Conservation (phyloP, 441 rosid genomes). For the Euphorbia schlechtendalii region DNA sequence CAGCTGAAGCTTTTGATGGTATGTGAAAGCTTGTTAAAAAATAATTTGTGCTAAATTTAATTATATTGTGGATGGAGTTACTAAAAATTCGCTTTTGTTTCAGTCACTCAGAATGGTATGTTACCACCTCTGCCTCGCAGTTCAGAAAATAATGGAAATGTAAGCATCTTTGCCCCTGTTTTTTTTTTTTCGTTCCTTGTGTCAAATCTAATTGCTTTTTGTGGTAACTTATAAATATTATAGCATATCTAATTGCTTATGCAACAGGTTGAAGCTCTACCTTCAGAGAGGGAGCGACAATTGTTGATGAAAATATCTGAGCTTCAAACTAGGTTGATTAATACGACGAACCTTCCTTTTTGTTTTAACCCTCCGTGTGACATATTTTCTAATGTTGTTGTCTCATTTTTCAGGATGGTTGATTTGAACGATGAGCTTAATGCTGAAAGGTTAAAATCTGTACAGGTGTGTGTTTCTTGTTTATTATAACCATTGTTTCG, state of each 20-base stretch:
- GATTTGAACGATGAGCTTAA: slow-evolving; percentile 67
- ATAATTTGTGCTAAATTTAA: slow-evolving; percentile 6
- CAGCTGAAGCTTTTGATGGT: slow-evolving; percentile 61
- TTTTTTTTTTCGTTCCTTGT: not conserved
- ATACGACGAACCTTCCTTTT: slow-evolving; percentile 8
- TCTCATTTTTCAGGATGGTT: slow-evolving; percentile 51
- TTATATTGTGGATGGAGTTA: not conserved
- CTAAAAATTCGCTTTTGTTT: slow-evolving; percentile 20
- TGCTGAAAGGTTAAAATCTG: slow-evolving; percentile 59
- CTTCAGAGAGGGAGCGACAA: slow-evolving; percentile 74
- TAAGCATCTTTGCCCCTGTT: slow-evolving; percentile 30
- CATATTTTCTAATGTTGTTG: slow-evolving; percentile 8
- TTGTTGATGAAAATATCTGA: slow-evolving; percentile 59
- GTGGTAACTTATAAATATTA: not conserved
- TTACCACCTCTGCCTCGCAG: slow-evolving; percentile 67
- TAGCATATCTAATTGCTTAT: slow-evolving; percentile 19
- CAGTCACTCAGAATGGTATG: slow-evolving; percentile 80
- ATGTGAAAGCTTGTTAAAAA: slow-evolving; percentile 23
- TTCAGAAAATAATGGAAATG: slow-evolving; percentile 72
- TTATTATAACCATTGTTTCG: not conserved
- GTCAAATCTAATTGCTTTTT: not conserved
- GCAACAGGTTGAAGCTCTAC: slow-evolving; percentile 52
- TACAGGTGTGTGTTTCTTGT: slow-evolving; percentile 31
- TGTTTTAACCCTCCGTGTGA: not conserved
- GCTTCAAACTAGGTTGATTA: slow-evolving; percentile 67